Conservation (phyloP, 305 asterid species). For the Fraxinus baroniana region DNA sequence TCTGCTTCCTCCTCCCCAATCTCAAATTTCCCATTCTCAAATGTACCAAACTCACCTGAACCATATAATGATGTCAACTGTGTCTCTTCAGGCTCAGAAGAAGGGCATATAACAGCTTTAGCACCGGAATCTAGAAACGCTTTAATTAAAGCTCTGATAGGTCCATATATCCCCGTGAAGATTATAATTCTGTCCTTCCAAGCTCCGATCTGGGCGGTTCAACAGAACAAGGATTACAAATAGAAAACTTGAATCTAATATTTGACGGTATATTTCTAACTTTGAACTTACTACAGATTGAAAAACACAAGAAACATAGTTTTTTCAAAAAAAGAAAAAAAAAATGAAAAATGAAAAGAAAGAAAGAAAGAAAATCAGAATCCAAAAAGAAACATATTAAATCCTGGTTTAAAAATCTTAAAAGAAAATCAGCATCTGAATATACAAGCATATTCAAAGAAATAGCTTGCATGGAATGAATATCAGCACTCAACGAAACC, state of each 20-base stretch:
- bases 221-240: conserved; percentile 10
- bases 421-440: not conserved
- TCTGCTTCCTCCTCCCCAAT: conserved; percentile 89
- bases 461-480: not conserved
- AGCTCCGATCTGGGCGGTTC: conserved; percentile 66
- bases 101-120: conserved; percentile 94
- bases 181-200: conserved; percentile 97
- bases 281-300: not conserved
- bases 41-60: conserved; percentile 65
- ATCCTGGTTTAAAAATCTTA: not conserved
- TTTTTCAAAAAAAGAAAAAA: not conserved
- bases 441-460: not conserved
- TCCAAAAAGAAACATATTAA: not conserved
- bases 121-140: conserved; percentile 94
- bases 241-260: not conserved
- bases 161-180: conserved; percentile 86
- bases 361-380: not conserved
- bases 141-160: conserved; percentile 70
- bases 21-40: conserved; percentile 87
- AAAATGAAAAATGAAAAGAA: not conserved
- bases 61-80: conserved; percentile 72
- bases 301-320: not conserved
- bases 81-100: conserved; percentile 83
- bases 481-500: not conserved
- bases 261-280: not conserved